Evolutionary conservation across 345 rosid species (phyloP), one percentile per base, ranked within the genome.

Genomic region (Eucalyptus sp.): DNA sequence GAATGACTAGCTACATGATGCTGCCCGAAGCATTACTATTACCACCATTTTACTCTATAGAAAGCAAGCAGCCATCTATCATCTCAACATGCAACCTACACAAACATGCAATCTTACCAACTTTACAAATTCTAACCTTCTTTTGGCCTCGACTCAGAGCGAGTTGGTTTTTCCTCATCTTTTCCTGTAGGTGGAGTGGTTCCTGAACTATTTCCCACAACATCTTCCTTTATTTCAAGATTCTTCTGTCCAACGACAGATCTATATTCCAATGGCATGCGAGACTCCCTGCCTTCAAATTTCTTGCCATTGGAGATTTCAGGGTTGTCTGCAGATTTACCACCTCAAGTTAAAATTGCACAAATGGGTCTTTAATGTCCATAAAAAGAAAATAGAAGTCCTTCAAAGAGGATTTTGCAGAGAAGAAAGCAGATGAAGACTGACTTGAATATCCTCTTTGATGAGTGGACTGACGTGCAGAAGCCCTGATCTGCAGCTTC

Each of bases 401-500:
- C 15, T 76, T 76, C 83, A 76, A 76, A 76, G 15, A 76, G 37
- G 46, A 37, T 50, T 80, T 68, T 22, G 20, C 27, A 87, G 15
- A 10, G 33, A 18, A 29, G 81, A 90, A 83, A 64, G 84, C 87
- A 80, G 43, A 22, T 86, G 81, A 90, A 49, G 44, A 89, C 93
- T 91, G 85, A 92, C 91, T 37, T 49, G 89, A 76, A 86, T 48
- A 86, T 91, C 88, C 90, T 37, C 88, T 89, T 24, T 66, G 91
- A 90, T 90, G 86, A 90, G 92, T 91, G 89, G 90, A 86, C 80
- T 81, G 92, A 87, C 15, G 90, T 20, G 91, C 89, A 48, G 94
- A 90, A 48, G 91, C 89, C 88, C 93, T 90, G 86, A 94, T 91
- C 93, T 94, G 93, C 94, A 97, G 88, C 95, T 95, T 96, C 93